phyloP scores from a whole-genome alignment of 306 rosid genomes.

The Cyclanthera cordifolia region DNA sequence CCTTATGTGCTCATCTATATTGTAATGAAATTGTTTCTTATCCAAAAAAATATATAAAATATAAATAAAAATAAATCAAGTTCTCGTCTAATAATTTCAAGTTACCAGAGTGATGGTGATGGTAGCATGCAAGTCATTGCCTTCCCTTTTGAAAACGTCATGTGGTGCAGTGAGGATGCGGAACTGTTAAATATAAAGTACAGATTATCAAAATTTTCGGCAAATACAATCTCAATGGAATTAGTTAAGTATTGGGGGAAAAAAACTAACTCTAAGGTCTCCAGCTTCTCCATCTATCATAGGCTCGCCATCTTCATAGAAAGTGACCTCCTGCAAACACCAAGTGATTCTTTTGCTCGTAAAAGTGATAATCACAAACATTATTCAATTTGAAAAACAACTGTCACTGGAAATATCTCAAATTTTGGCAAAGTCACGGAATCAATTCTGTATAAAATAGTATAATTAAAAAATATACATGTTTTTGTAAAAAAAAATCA shows the following conservation, averaged over 20 bases:
- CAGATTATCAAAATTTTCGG: neutral
- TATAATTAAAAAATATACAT: no score
- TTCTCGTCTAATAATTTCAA: neutral
- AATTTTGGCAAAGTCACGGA: neutral
- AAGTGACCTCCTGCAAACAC: conserved; percentile 63
- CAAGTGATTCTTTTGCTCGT: neutral
- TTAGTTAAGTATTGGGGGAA: conserved; percentile 7
- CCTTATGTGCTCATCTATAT: no score
- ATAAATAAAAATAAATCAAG: neutral
- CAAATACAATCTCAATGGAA: conserved; percentile 5
- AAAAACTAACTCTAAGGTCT: conserved; percentile 65
- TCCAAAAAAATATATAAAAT: no score
- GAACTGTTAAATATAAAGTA: conserved; percentile 45
- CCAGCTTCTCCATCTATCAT: conserved; percentile 90
- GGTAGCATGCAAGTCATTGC: conserved; percentile 74
- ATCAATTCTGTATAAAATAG: neutral
- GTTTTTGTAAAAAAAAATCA: no score
- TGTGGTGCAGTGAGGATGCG: conserved; percentile 81
- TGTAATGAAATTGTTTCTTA: no score
- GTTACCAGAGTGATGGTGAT: conserved; percentile 80
- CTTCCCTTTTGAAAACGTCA: conserved; percentile 69
- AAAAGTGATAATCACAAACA: neutral
- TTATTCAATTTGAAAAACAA: neutral
- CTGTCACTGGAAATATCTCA: neutral
- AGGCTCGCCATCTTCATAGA: conserved; percentile 98